Conservation (phyloP, 2,329 filamentous ascomycete genomes). For the Passalora sequoiae region DNA sequence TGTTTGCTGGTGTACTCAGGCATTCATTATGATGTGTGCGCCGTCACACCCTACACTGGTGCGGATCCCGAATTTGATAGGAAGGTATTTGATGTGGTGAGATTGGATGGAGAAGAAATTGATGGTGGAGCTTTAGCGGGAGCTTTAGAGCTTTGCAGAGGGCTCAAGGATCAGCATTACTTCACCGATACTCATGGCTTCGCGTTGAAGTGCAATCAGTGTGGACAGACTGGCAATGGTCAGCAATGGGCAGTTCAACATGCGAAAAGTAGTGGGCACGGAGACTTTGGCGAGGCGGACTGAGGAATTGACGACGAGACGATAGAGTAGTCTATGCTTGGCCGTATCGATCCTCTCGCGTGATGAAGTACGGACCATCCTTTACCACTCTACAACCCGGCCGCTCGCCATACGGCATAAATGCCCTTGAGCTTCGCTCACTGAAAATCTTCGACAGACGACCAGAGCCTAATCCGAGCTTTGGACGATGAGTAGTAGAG, state of each 20-base stretch:
- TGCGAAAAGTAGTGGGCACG: constrained; percentile 56
- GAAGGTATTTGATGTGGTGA: constrained; percentile 60
- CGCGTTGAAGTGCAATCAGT: constrained; percentile 69
- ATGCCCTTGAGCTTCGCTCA: no score
- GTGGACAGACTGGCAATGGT: constrained; percentile 63
- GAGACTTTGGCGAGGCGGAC: constrained; percentile 47
- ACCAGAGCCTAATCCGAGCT: no score
- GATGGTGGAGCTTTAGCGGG: constrained; percentile 54
- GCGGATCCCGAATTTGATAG: constrained; percentile 70
- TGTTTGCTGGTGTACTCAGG: constrained; percentile 85
- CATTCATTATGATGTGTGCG: constrained; percentile 89
- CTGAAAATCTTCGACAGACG: no score
- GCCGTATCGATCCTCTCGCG: no score
- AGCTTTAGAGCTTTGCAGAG: constrained; percentile 50
- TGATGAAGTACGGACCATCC: no score
- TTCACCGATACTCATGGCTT: constrained; percentile 84
- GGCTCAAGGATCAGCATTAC: constrained; percentile 70
- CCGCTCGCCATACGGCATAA: no score
- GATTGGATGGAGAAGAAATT: constrained; percentile 32
- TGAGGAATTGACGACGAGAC: no score
- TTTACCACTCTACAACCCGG: no score
- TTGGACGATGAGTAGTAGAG: no score
- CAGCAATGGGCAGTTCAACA: constrained; percentile 59
- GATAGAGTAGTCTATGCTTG: no score
- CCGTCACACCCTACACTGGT: constrained; percentile 60